Conservation (phyloP, 352 stramenopile species). For the Stramenopiles sp. region DNA sequence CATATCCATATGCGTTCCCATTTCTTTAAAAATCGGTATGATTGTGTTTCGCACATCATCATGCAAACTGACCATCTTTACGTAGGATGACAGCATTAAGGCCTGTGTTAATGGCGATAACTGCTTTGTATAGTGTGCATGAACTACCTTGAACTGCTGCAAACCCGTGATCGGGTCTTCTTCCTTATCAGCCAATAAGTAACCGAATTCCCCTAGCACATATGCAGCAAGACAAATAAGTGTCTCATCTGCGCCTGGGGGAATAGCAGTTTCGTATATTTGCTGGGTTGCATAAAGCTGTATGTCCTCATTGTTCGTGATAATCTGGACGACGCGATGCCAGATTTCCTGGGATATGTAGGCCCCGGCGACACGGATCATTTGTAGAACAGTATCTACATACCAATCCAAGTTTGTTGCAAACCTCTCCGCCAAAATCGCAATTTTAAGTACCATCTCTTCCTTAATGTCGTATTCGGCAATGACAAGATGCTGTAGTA, state of each 20-base stretch:
- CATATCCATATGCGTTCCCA: conserved; percentile 76
- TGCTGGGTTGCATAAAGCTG: conserved; percentile 80
- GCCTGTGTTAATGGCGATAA: conserved; percentile 56
- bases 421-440: conserved; percentile 93
- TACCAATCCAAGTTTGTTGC: conserved; percentile 82
- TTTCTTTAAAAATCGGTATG: conserved; percentile 68
- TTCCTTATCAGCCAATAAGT: conserved; percentile 60
- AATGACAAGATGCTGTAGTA: conserved; percentile 77
- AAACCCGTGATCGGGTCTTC: conserved; percentile 55
- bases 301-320: conserved; percentile 86
- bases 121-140: conserved; percentile 74
- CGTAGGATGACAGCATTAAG: conserved; percentile 82
- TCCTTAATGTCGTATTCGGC: conserved; percentile 74
- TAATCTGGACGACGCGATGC: conserved; percentile 95
- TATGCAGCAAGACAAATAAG: conserved; percentile 80
- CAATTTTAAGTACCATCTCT: conserved; percentile 94
- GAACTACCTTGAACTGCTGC: conserved; percentile 81
- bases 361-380: conserved; percentile 78
- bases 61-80: conserved; percentile 76
- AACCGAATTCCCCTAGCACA: conserved; percentile 90
- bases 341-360: conserved; percentile 84
- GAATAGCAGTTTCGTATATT: conserved; percentile 77
- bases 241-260: conserved; percentile 76
- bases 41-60: conserved; percentile 61
- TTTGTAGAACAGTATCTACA: conserved; percentile 89